Percentiles rank a stretch among this genome's conserved stretches.
Evolutionary conservation across 225 moss, liverwort and hornwort genomes (phyloP).

Genomic region (Straminergon stramineum): DNA sequence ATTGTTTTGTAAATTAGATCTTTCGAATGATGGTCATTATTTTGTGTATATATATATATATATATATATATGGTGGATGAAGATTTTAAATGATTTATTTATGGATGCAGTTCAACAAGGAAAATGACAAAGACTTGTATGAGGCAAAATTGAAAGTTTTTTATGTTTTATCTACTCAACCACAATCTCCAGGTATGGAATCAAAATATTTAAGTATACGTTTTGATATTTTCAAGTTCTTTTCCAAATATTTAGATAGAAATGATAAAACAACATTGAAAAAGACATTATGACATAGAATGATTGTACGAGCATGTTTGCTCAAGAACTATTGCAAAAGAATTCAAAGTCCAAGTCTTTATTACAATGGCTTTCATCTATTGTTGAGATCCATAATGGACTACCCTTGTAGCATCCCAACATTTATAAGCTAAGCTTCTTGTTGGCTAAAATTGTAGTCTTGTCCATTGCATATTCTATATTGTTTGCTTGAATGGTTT

Average conservation of each 20-base stretch:
- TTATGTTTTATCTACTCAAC: conserved; percentile 64
- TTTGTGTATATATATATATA: too few relatives aligned
- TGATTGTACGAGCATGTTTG: neutral
- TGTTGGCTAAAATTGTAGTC: neutral
- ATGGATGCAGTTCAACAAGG: conserved; percentile 47
- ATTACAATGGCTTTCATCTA: neutral
- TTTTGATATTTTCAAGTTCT: neutral
- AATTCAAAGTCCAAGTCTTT: neutral
- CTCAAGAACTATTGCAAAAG: neutral
- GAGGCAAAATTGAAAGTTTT: conserved; percentile 33
- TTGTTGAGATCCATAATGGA: neutral
- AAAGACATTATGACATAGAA: neutral
- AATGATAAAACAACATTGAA: neutral
- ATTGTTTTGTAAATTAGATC: too few relatives aligned
- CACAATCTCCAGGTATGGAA: conserved; percentile 23
- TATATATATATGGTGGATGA: neutral
- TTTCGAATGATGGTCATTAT: too few relatives aligned
- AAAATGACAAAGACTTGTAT: conserved; percentile 1
- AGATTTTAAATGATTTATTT: neutral
- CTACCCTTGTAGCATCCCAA: neutral
- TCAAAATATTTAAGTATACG: neutral
- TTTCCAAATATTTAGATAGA: neutral
- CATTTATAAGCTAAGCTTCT: neutral
- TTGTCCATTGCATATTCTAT: neutral
- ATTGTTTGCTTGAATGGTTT: too few relatives aligned